Percentiles rank a stretch among this genome's conserved stretches.
phyloP scores from a whole-genome alignment of 257 asterid species.

The Salvia miltiorrhiza region DNA sequence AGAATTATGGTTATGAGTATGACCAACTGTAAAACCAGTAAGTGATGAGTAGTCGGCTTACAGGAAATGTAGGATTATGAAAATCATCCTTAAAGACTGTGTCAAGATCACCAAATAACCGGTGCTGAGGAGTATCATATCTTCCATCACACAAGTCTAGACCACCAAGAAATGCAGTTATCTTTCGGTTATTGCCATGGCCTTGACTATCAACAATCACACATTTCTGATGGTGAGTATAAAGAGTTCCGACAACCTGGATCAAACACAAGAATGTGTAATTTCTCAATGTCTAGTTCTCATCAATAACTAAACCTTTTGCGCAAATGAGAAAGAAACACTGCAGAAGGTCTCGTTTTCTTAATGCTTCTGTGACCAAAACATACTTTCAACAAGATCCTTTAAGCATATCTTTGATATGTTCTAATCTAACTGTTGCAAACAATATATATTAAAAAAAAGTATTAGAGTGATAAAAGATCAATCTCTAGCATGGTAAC shows the following conservation, averaged over 20 bases:
- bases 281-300: conserved; percentile 7
- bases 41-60: conserved; percentile 33
- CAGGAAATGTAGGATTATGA: conserved; percentile 87
- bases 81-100: conserved; percentile 75
- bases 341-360: not conserved
- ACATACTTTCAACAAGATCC: not conserved
- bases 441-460: not conserved
- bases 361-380: not conserved
- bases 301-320: not conserved
- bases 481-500: not conserved
- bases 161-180: conserved; percentile 84
- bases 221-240: conserved; percentile 97
- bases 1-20: conserved; percentile 8
- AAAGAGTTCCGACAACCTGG: conserved; percentile 96
- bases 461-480: not conserved
- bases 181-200: conserved; percentile 73
- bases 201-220: conserved; percentile 93
- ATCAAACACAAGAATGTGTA: conserved; percentile 4
- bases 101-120: conserved; percentile 72
- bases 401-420: not conserved
- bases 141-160: conserved; percentile 97
- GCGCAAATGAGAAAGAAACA: not conserved
- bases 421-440: not conserved
- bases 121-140: conserved; percentile 95
- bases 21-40: too few species aligned